phyloP scores from a whole-genome alignment of 345 rosid genomes.

The Salix caprea region DNA sequence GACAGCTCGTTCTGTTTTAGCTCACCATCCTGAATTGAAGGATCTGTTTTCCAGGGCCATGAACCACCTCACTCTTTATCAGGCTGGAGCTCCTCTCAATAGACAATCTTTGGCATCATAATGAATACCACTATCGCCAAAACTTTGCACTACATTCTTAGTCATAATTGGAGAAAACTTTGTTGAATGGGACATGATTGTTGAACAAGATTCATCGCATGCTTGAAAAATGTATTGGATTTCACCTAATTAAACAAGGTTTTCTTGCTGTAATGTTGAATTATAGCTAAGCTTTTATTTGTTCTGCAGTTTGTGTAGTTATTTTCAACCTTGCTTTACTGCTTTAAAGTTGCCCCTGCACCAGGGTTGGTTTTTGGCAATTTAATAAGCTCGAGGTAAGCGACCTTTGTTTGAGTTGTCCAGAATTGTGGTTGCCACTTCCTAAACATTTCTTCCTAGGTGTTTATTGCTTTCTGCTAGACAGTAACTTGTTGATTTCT shows the following conservation, averaged over 20 bases:
- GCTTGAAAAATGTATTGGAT: background rate
- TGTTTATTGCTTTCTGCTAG: background rate
- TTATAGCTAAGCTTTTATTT: background rate
- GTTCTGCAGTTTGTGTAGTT: background rate
- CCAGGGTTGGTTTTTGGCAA: background rate
- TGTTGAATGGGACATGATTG: background rate
- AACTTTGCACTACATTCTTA: background rate
- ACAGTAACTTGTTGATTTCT: background rate
- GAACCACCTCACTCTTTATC: constrained; percentile 47
- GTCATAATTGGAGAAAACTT: background rate
- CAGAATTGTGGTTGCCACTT: background rate
- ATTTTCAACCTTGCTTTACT: background rate
- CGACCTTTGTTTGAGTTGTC: background rate
- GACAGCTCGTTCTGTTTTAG: constrained; percentile 39
- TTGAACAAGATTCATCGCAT: background rate
- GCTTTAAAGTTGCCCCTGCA: background rate
- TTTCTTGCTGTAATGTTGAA: background rate
- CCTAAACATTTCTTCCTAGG: background rate
- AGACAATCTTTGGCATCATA: constrained; percentile 23
- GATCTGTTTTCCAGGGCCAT: constrained; percentile 45
- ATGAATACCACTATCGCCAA: background rate
- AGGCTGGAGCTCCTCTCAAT: constrained; percentile 38
- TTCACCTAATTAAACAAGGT: background rate
- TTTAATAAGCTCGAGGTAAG: background rate
- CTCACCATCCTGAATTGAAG: constrained; percentile 44